A percentile compares a stretch with the other conserved stretches of the same genome.
phyloP scores from a whole-genome alignment of 169 alveolate genomes.

The Eimeria maxima region DNA sequence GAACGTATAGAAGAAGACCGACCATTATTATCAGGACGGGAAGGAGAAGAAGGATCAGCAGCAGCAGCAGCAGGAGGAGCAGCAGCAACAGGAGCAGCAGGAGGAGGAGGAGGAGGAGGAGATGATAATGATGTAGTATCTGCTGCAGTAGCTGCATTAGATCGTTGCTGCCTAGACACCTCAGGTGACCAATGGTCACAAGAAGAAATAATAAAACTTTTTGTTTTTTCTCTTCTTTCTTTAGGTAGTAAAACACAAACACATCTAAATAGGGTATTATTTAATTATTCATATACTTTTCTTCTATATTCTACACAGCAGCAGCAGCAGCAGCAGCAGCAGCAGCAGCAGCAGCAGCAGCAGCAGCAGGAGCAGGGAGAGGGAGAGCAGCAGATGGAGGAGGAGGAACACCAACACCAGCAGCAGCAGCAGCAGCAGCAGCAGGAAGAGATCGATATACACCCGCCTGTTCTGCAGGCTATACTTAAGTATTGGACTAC shows the following conservation, averaged over 20 bases:
- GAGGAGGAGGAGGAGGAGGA: too few relatives aligned
- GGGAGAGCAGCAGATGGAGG: too few relatives aligned
- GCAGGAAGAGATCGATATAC: neutral
- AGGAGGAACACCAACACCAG: too few relatives aligned
- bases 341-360: too few relatives aligned
- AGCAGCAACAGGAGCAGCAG: neutral
- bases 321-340: too few relatives aligned
- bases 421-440: too few relatives aligned
- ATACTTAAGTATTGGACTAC: conserved; percentile 12
- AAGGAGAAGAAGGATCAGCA: too few relatives aligned
- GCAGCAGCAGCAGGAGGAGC: neutral
- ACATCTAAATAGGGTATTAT: neutral
- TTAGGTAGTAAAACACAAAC: conserved; percentile 47
- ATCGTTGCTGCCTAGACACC: neutral
- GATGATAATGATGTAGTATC: neutral
- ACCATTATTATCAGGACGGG: too few relatives aligned
- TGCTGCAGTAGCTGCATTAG: neutral
- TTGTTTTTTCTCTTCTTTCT: conserved; percentile 48
- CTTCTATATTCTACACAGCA: neutral
- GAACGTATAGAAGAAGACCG: too few relatives aligned
- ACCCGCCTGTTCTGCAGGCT: conserved; percentile 35
- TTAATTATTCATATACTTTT: neutral
- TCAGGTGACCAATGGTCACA: neutral
- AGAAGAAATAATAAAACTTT: neutral
- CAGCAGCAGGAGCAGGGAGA: too few relatives aligned